Percentiles rank a stretch among this genome's conserved stretches.
phyloP scores from a whole-genome alignment of 805 yeast genomes.

The Metschnikowia matae region DNA sequence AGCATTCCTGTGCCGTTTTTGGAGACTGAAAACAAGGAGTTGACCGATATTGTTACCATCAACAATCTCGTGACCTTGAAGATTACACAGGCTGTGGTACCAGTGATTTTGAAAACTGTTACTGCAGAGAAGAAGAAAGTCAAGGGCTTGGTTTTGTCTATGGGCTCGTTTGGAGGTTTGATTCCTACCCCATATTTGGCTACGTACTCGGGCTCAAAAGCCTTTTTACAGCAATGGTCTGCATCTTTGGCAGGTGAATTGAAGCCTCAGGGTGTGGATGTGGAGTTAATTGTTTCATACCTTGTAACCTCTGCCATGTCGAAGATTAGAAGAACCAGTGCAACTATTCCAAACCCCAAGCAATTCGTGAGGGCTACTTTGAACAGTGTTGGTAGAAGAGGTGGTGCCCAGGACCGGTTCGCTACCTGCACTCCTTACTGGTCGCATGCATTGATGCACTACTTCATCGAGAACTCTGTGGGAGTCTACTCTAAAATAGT shows the following conservation, averaged over 20 bases:
- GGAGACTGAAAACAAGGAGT: constrained; percentile 72
- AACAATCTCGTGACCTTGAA: constrained; percentile 81
- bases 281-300: constrained; percentile 79
- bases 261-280: constrained; percentile 66
- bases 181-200: constrained; percentile 91
- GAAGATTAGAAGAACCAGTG: constrained; percentile 74
- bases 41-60: constrained; percentile 76
- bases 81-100: constrained; percentile 76
- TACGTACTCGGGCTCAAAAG: constrained; percentile 93
- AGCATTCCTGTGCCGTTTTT: constrained; percentile 90
- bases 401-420: constrained; percentile 88
- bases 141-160: constrained; percentile 80
- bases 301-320: constrained; percentile 95
- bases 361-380: constrained; percentile 73
- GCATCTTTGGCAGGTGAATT: constrained; percentile 85
- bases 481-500: constrained; percentile 78
- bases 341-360: constrained; percentile 76
- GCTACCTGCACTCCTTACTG: constrained; percentile 89
- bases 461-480: constrained; percentile 67
- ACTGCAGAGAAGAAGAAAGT: constrained; percentile 33
- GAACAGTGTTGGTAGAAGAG: constrained; percentile 69
- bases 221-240: constrained; percentile 93
- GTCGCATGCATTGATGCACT: constrained; percentile 91
- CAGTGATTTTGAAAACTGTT: constrained; percentile 58
- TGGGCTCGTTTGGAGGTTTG: constrained; percentile 97